Evolutionary conservation across 306 rosid species (phyloP).

Genomic region (Casuarina equisetifolia): DNA sequence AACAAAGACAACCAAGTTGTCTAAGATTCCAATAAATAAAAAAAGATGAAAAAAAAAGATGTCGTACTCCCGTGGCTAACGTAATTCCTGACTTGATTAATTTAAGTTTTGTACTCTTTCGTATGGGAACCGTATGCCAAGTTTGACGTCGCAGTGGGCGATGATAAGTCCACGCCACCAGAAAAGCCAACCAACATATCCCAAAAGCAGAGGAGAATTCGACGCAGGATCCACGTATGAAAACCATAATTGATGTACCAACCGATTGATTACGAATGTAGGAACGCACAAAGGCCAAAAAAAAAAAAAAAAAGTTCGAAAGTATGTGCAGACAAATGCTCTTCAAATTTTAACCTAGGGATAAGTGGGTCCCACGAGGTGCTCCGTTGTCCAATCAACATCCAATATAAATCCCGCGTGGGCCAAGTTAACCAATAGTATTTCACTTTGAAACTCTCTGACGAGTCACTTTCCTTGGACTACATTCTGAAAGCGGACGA

Average conservation of each 20-base stretch:
- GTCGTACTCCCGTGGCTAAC: no score
- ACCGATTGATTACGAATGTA: background rate
- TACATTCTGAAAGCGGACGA: background rate
- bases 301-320: no score
- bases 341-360: no score
- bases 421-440: background rate
- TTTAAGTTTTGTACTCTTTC: no score
- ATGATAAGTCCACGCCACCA: background rate
- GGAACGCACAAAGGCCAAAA: background rate
- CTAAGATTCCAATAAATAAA: background rate
- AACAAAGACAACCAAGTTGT: background rate
- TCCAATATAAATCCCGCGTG: background rate
- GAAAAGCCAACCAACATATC: slow-evolving; percentile 14
- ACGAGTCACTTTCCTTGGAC: background rate
- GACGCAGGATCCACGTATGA: background rate
- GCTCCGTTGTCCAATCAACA: background rate
- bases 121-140: no score
- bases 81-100: no score
- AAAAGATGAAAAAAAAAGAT: no score
- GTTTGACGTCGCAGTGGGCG: no score
- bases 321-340: no score
- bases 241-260: background rate
- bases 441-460: background rate
- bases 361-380: background rate
- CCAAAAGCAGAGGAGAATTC: background rate